Base-by-base conservation (phyloP, 148 eudicot genomes). In the Camellia sinensis region DNA sequence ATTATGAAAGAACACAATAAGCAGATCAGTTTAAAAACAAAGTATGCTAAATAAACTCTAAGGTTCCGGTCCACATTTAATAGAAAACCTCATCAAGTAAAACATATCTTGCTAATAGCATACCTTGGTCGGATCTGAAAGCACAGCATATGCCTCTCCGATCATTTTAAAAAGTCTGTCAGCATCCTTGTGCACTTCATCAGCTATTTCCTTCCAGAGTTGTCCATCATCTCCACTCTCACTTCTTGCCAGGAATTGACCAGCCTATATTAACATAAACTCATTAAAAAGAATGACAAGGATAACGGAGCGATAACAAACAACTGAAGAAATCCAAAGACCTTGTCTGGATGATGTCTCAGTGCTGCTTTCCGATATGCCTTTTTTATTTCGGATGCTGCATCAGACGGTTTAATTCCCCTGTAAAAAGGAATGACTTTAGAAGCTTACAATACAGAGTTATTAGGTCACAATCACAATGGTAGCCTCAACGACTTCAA, bases 281-380 rank as follows among this genome's bases (percentile, higher is more conserved):
- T 43, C 45, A 48, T 69, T 76, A 56, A 82, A 19, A 73, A 66
- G 73, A 19, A 75, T 46, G 67, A 69, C 50, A 61, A 15, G 44
- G 18, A 44, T 10, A 10, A 17, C 15, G 59, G 0, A n/a, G 54
- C 15, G 71, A 40, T n/a, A 9, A 75, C 40, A 71, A 61, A 64
- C 15, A 74, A 65, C 68, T 71, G 69, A 48, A 80, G 54, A 67
- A 53, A 80, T 53, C 41, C 4, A 19, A 73, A 80, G 67, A 96
- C 99, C 99, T 96, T 96, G 91, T 96, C 99, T 62, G 99, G 99
- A 83, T 96, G 99, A 89, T 96, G 99, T 78, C 83, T 88, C 62
- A 96, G 94, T n/a, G 98, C 97, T 67, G 99, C 98, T 87, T 90
- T 93, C 72, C 93, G 84, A 82, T 96, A 96, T 71, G 98, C 99